These are phyloP conservation scores for Uronychia binucleata DNA, from an alignment of 73 alveolate genomes.

Conservation along the genomic window DNA sequence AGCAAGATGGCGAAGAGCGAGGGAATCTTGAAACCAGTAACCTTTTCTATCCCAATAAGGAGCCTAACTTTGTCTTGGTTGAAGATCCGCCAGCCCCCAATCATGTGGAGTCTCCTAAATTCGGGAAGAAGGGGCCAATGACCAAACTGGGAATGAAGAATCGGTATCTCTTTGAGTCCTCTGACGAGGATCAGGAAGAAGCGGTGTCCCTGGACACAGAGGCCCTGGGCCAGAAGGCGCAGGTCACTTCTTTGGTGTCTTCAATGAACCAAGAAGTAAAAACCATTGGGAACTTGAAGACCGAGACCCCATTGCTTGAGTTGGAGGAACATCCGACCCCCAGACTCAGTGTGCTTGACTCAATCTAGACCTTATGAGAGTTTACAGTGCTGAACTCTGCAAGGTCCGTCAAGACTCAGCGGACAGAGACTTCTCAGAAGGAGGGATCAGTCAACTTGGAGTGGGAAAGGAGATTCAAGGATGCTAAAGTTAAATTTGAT, in stretches of 20 bases:
- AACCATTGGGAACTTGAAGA: not conserved
- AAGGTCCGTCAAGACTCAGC: too few relatives aligned
- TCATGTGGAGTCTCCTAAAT: too few relatives aligned
- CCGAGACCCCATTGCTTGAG: too few relatives aligned
- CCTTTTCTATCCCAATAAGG: not conserved
- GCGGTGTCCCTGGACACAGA: not conserved
- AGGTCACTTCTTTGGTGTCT: not conserved
- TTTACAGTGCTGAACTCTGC: not conserved
- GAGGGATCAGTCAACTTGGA: not conserved
- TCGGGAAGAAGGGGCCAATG: not conserved
- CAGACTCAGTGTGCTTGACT: not conserved
- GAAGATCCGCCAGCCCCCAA: not conserved
- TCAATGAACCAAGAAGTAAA: not conserved
- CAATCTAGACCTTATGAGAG: not conserved
- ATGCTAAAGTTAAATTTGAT: not conserved
- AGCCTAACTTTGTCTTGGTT: not conserved
- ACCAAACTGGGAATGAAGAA: not conserved
- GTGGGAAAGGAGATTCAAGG: not conserved
- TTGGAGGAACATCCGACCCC: too few relatives aligned
- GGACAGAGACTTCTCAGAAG: not conserved
- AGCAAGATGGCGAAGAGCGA: not conserved
- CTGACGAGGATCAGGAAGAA: not conserved
- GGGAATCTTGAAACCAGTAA: not conserved
- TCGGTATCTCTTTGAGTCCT: not conserved
- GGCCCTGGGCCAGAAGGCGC: not conserved